These are phyloP conservation scores for Yarrowia osloensis DNA, from an alignment of 805 yeast species.

Conservation along the genomic window DNA sequence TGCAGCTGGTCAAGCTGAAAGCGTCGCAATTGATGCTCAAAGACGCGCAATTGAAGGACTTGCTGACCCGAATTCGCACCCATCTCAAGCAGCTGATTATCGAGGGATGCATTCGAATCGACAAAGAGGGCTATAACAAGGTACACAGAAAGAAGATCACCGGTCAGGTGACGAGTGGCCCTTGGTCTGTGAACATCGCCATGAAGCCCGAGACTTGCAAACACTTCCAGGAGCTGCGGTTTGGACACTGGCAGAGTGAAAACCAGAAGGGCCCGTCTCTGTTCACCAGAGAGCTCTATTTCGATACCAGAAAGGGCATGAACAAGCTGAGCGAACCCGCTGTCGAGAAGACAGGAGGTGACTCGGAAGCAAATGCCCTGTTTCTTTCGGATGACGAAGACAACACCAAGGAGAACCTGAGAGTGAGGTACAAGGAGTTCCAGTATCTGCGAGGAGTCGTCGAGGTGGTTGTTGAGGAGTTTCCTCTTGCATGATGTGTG, in stretches of 20 bases:
- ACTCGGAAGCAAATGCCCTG: neutral
- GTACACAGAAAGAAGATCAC: neutral
- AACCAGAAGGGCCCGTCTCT: conserved; percentile 4
- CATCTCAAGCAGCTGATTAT: neutral
- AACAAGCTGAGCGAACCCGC: neutral
- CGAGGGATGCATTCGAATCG: conserved; percentile 19
- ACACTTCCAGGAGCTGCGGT: conserved; percentile 14
- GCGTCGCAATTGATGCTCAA: neutral
- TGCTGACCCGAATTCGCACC: neutral
- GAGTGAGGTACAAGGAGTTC: conserved; percentile 3
- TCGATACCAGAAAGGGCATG: conserved; percentile 15
- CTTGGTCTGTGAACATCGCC: neutral
- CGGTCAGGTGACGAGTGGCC: neutral
- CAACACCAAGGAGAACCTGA: conserved; percentile 7
- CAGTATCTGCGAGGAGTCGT: neutral
- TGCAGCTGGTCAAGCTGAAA: conserved; percentile 20
- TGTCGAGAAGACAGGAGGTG: neutral
- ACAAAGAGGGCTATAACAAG: conserved; percentile 15
- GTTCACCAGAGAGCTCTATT: conserved; percentile 13
- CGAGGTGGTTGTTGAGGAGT: neutral
- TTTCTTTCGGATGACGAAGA: conserved; percentile 16
- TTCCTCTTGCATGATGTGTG: conserved; percentile 1
- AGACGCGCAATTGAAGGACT: neutral
- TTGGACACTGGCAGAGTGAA: conserved; percentile 1
- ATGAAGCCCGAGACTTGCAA: conserved; percentile 1